A percentile compares a stretch with the other conserved stretches of the same genome.
phyloP scores from a whole-genome alignment of 2,329 filamentous ascomycete species.

The Ilyonectria robusta region DNA sequence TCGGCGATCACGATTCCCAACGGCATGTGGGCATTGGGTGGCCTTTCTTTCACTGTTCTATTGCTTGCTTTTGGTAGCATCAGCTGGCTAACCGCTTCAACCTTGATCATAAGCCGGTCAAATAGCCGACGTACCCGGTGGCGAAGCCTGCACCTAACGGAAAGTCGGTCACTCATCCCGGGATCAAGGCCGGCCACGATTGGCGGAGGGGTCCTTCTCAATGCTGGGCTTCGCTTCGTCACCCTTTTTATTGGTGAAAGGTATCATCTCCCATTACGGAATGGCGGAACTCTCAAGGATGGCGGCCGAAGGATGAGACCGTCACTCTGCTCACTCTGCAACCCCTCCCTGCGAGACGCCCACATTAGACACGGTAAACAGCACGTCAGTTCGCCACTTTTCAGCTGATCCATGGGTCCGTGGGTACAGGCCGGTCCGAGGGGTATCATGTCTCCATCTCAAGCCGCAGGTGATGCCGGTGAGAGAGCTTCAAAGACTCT shows the following conservation, averaged over 20 bases:
- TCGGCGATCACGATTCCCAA: background rate
- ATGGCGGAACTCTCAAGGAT: constrained; percentile 1
- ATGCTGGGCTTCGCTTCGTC: constrained; percentile 1
- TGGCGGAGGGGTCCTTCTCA: background rate
- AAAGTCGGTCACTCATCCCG: constrained; percentile 1
- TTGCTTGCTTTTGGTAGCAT: background rate
- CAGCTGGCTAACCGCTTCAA: background rate
- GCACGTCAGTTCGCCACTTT: background rate
- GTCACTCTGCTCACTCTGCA: constrained; percentile 1
- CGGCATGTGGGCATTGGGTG: background rate
- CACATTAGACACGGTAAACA: background rate
- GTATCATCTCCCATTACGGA: background rate
- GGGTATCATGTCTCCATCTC: background rate
- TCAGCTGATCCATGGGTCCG: background rate
- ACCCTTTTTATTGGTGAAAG: background rate
- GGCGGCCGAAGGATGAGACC: background rate
- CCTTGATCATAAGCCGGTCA: background rate
- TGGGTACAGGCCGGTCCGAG: background rate
- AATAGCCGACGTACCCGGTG: background rate
- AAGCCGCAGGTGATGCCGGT: background rate
- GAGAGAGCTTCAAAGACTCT: constrained; percentile 2
- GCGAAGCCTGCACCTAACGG: background rate
- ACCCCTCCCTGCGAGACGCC: background rate
- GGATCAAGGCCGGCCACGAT: background rate
- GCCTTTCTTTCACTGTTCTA: background rate